Base-by-base conservation (phyloP, 768 basidiomycete species). In the Suillus variegatus region DNA sequence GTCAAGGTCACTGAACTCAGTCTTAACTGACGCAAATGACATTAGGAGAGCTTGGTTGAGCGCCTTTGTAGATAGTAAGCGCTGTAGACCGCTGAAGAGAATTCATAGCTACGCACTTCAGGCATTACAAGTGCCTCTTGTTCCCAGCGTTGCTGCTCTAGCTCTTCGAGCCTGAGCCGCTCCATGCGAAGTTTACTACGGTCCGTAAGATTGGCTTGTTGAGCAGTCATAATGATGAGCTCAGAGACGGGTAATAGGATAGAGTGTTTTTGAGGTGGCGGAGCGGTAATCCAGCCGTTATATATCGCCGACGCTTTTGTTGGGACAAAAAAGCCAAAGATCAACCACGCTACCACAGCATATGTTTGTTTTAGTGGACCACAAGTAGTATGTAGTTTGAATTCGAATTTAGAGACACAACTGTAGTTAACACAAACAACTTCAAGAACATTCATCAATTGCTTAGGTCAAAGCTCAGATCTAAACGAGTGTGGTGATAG, bases 1-100 rank as follows among this genome's bases (percentile, higher is more conserved):
- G 63, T 88, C 87, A 18, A 88, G 80, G 72, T 88, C 87, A 63
- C 80, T 79, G 69, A 88, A 88, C 67, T 88, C 87, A 9, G 83
- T 82, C 66, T 88, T 88, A 41, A 88, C 87, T 6, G 80, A 79
- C 25, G 72, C 77, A 68, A 88, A 88, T 1, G 86, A 82, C 60
- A 73, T 69, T 25, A 72, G 22, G 35, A 81, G 67, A 5, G 73
- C 68, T 8, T 75, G 74, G 62, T 77, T 64, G 63, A 74, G 73
- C 43, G 72, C 75, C 79, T 80, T 60, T n/a, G 46, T 6, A 22
- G 32, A 18, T 7, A n/a, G 18, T 60, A 20, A 60, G 58, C 5
- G 57, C n/a, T 36, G 32, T 32, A 25, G 28, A 13, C 4, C 9
- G n/a, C 22, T 18, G 40, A 36, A 52, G 18, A 22, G 22, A 35